phyloP scores from a whole-genome alignment of 2,329 filamentous ascomycete species.

The Cercospora sesami region DNA sequence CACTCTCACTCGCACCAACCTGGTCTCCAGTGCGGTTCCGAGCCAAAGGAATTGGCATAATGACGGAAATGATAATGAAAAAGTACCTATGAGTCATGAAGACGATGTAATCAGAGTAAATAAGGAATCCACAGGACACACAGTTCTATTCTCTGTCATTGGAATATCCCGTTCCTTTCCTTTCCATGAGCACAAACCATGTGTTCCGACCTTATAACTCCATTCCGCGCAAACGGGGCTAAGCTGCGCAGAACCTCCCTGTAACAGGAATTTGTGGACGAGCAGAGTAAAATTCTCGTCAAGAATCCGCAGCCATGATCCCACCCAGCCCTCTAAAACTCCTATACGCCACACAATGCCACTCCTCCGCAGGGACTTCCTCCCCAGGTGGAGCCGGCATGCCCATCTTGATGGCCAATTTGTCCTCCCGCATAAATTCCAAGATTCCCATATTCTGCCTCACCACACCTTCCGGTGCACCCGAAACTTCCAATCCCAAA shows the following conservation, averaged over 20 bases:
- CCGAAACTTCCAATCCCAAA: slow-evolving; percentile 2
- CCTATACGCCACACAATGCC: slow-evolving; percentile 10
- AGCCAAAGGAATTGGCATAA: slow-evolving; percentile 8
- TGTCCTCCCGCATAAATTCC: slow-evolving; percentile 7
- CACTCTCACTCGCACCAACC: slow-evolving; percentile 16
- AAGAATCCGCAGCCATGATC: slow-evolving; percentile 3
- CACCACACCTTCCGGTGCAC: slow-evolving; percentile 13
- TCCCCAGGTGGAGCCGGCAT: neutral
- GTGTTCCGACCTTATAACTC: neutral
- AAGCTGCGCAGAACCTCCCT: neutral
- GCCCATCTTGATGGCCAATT: neutral
- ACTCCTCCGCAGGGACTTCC: neutral
- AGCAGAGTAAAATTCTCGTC: neutral
- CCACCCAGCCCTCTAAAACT: slow-evolving; percentile 10
- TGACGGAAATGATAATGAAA: neutral
- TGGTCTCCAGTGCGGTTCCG: slow-evolving; percentile 17
- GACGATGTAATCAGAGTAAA: neutral
- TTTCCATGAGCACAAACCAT: neutral
- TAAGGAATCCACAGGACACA: neutral
- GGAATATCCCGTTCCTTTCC: neutral
- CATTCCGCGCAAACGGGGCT: neutral
- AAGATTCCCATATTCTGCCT: slow-evolving; percentile 10
- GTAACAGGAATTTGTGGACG: neutral
- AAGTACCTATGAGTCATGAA: neutral
- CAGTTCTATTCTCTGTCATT: neutral